These are phyloP conservation scores for Candida odintsovae DNA, from an alignment of 805 yeast genomes.

Conservation along the genomic window DNA sequence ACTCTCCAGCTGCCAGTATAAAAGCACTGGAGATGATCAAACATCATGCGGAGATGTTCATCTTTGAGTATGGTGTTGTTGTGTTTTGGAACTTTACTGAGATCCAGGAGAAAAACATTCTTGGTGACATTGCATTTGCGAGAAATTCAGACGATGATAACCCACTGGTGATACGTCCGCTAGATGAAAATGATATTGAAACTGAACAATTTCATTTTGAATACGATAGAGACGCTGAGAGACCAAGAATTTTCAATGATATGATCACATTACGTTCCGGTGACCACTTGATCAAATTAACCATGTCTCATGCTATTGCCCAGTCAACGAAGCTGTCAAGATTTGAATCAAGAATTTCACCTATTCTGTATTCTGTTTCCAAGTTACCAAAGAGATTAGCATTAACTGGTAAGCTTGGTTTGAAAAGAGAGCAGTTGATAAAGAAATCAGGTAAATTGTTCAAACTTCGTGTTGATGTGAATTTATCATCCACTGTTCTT, in stretches of 20 bases:
- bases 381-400: slow-evolving; percentile 87
- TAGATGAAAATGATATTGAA: slow-evolving; percentile 85
- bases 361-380: slow-evolving; percentile 77
- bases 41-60: slow-evolving; percentile 78
- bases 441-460: slow-evolving; percentile 88
- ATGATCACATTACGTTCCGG: slow-evolving; percentile 87
- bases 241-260: slow-evolving; percentile 84
- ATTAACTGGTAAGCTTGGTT: slow-evolving; percentile 79
- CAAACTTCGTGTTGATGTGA: slow-evolving; percentile 89
- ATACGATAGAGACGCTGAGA: slow-evolving; percentile 48
- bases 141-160: slow-evolving; percentile 36
- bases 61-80: slow-evolving; percentile 90
- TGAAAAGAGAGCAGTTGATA: slow-evolving; percentile 76
- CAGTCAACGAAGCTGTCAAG: slow-evolving; percentile 89
- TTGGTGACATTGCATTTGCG: slow-evolving; percentile 76
- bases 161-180: slow-evolving; percentile 61
- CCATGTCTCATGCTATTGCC: slow-evolving; percentile 95
- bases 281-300: slow-evolving; percentile 86
- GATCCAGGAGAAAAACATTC: slow-evolving; percentile 83
- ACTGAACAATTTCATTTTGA: slow-evolving; percentile 64
- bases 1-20: slow-evolving; percentile 9
- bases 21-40: slow-evolving; percentile 21
- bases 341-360: slow-evolving; percentile 88
- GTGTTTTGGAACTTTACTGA: slow-evolving; percentile 97
- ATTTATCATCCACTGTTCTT: slow-evolving; percentile 79